Conservation (phyloP, 2,329 filamentous ascomycete species). For the Tolypocladium endophyticum region DNA sequence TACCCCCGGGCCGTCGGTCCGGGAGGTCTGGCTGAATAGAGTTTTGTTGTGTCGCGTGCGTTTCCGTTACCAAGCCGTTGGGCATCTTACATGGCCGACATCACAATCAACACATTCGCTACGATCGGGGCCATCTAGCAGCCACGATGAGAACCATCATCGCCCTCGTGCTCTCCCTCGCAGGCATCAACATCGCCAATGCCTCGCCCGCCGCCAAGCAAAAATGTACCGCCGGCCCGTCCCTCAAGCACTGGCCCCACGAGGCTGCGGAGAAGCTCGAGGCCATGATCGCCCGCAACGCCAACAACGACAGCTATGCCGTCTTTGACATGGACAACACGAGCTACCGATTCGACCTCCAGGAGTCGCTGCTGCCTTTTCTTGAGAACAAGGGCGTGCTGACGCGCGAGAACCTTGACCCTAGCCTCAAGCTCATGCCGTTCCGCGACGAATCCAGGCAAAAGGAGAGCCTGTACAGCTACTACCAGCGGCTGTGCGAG, state of each 20-base stretch:
- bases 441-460: conserved; percentile 27
- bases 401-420: conserved; percentile 28
- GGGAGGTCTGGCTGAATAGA: not conserved
- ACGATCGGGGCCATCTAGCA: not conserved
- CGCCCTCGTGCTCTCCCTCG: not conserved
- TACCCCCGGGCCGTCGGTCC: not conserved
- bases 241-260: conserved; percentile 22
- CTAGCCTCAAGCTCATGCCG: conserved; percentile 26
- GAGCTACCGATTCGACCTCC: conserved; percentile 28
- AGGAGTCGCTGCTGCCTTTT: conserved; percentile 31
- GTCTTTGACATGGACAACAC: conserved; percentile 37
- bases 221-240: conserved; percentile 3
- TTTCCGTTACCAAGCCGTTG: not conserved
- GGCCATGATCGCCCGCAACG: conserved; percentile 26
- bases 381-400: conserved; percentile 30
- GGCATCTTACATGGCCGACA: not conserved
- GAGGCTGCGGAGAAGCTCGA: conserved; percentile 22
- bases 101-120: not conserved
- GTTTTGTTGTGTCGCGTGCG: not conserved
- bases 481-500: conserved; percentile 32
- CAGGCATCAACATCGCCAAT: not conserved
- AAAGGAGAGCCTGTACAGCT: conserved; percentile 32
- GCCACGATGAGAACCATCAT: not conserved
- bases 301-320: conserved; percentile 25
- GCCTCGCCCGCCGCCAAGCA: not conserved